Percentiles rank a stretch among this genome's conserved stretches.
Conservation (phyloP, 768 basidiomycete genomes). For the Sporobolomyces roseus region DNA sequence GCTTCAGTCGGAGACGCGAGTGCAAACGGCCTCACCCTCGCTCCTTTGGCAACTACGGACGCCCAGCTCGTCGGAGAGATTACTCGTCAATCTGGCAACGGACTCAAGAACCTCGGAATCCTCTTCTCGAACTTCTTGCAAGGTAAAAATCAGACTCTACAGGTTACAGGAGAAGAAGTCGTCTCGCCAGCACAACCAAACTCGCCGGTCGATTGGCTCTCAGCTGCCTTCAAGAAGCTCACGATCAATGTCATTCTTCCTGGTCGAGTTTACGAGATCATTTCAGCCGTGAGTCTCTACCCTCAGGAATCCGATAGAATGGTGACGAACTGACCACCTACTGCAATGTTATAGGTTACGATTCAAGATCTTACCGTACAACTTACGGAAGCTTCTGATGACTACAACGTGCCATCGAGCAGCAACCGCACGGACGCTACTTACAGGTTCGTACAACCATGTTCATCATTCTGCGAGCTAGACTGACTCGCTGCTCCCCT, state of each 20-base stretch:
- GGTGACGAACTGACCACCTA: no score
- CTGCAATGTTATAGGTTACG: no score
- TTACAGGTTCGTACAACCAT: conserved; percentile 11
- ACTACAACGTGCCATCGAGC: conserved; percentile 50
- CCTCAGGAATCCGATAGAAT: no score
- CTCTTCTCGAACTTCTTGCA: conserved; percentile 67
- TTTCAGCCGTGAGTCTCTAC: no score
- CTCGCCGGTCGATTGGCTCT: conserved; percentile 60
- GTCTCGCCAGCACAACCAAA: conserved; percentile 55
- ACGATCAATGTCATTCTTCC: conserved; percentile 62
- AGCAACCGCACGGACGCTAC: conserved; percentile 25
- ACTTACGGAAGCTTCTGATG: conserved; percentile 56
- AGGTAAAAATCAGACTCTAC: conserved; percentile 61
- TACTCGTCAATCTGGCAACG: conserved; percentile 15
- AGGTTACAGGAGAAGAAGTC: conserved; percentile 60
- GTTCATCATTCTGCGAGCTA: background rate
- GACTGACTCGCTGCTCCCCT: background rate
- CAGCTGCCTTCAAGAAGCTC: conserved; percentile 65
- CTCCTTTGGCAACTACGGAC: conserved; percentile 54
- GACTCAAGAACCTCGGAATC: conserved; percentile 56
- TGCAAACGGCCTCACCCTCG: conserved; percentile 56
- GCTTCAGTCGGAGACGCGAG: conserved; percentile 58
- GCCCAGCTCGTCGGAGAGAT: conserved; percentile 54
- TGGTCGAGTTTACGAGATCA: conserved; percentile 58
- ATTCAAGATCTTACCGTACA: conserved; percentile 59